Conservation (phyloP, 176 grass and related monocot species). For the Cymbopogon citratus region DNA sequence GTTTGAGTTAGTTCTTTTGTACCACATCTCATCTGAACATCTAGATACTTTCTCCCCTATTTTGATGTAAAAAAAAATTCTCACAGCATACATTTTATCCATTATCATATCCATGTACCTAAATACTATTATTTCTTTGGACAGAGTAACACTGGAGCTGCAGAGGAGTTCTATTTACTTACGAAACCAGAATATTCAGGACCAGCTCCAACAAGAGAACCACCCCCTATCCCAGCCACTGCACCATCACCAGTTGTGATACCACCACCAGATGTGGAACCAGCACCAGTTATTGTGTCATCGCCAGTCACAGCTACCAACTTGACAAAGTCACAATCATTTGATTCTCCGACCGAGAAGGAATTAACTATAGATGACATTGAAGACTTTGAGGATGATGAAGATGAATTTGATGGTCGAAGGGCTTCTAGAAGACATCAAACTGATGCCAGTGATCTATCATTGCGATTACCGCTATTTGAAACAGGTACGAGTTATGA, state of each 20-base stretch:
- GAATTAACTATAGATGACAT: constrained; percentile 97
- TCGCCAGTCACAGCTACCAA: constrained; percentile 42
- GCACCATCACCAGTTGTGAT: constrained; percentile 41
- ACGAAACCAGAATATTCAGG: constrained; percentile 90
- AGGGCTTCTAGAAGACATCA: constrained; percentile 65
- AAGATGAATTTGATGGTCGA: constrained; percentile 66
- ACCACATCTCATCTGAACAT: too few relatives aligned
- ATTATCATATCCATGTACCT: constrained; percentile 9
- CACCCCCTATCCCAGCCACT: constrained; percentile 64
- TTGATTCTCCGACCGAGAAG: constrained; percentile 55
- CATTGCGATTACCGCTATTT: constrained; percentile 53
- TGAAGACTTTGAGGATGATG: constrained; percentile 93
- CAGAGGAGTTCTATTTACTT: constrained; percentile 85
- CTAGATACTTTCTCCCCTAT: background rate
- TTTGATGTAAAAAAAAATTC: background rate
- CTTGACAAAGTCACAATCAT: constrained; percentile 63
- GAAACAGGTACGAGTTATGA: constrained; percentile 54
- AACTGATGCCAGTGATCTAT: constrained; percentile 63
- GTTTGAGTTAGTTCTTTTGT: too few relatives aligned
- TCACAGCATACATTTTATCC: background rate
- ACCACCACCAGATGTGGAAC: constrained; percentile 38
- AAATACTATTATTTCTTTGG: constrained; percentile 19
- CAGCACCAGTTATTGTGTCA: constrained; percentile 38
- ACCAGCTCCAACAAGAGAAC: constrained; percentile 62
- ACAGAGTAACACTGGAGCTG: constrained; percentile 66